Evolutionary conservation across 495 filamentous ascomycete species (phyloP), one percentile per base, ranked within the genome.

Genomic region (Penicillium subrubescens): DNA sequence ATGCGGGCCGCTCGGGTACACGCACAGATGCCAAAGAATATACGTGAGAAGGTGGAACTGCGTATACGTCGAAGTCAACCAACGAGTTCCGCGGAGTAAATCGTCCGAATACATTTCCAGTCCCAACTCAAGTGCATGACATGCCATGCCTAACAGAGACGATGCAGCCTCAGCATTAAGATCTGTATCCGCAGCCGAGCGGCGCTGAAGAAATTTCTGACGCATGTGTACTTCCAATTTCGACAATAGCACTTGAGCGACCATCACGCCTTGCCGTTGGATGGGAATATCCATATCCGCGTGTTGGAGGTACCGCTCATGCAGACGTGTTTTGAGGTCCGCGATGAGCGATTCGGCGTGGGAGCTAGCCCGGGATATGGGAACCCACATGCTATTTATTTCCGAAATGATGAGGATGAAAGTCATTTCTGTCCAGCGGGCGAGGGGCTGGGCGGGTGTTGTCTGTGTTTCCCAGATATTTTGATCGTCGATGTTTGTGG

Each of bases 351-450:
- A 39, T 3, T 69, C 59, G 27, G 64, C 37, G 12, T 72, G 59
- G 4, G 57, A 35, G 6, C 64, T 65, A n/a, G 67, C n/a, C 4
- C 51, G 60, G 10, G 29, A 15, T 14, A 69, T 60, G 19, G 51
- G 51, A 0, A 43, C 19, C 63, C 60, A 34, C 58, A 66, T 35
- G 8, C 50, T 50, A 46, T 75, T 77, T 3, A 68, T 62, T 55
- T 81, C 78, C 17, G 70, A 65, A 46, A 79, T 67, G 21, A 82
- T 75, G 3, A 82, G 65, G 2, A 60, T 67, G n/a, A 73, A 61
- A 15, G 65, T 65, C 66, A 71, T 71, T n/a, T 77, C 74, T 29
- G 75, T 75, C 68, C 68, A 72, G 21, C 60, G 55, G 10, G 63
- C 3, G 12, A 67, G 61, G 0, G 64, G 57, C 17, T 44, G 17